Evolutionary conservation across 768 basidiomycete genomes (phyloP).

Genomic region (Trametes maxima): DNA sequence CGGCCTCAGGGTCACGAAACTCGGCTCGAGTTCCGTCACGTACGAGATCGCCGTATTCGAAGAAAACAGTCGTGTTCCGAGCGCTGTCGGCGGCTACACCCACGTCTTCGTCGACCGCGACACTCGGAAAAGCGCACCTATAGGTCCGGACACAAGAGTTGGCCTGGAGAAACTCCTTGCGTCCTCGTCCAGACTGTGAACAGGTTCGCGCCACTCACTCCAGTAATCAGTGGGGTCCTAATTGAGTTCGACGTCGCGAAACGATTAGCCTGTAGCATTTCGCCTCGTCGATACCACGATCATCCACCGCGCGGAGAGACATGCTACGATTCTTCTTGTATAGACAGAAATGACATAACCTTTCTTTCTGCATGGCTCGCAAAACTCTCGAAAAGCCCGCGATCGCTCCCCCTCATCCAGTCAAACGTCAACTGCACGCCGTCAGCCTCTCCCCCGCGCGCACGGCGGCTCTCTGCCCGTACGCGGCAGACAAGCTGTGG

Average conservation of each 20-base stretch:
- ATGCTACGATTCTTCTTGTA: not conserved
- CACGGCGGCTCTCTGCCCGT: slow-evolving; percentile 21
- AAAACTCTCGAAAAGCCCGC: slow-evolving; percentile 66
- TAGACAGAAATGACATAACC: not conserved
- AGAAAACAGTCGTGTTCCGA: slow-evolving; percentile 36
- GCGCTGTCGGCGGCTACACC: slow-evolving; percentile 62
- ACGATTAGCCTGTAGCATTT: not conserved
- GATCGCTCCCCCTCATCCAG: slow-evolving; percentile 65
- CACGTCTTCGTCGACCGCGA: slow-evolving; percentile 79
- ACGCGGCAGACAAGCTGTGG: slow-evolving; percentile 30
- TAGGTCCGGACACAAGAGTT: slow-evolving; percentile 43
- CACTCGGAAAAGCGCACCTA: slow-evolving; percentile 57
- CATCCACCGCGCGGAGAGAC: too few relatives aligned
- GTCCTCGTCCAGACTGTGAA: slow-evolving; percentile 12
- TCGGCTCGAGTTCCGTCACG: slow-evolving; percentile 75
- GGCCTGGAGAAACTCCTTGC: slow-evolving; percentile 48
- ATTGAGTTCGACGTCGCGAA: too few relatives aligned
- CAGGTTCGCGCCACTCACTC: not conserved
- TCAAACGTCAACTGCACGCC: slow-evolving; percentile 45
- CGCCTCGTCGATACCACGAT: not conserved
- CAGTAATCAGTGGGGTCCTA: too few relatives aligned
- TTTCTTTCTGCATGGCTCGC: slow-evolving; percentile 55
- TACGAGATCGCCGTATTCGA: slow-evolving; percentile 83
- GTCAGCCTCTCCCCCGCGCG: slow-evolving; percentile 11
- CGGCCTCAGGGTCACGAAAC: slow-evolving; percentile 64